Evolutionary conservation across 805 yeast genomes (phyloP).

Genomic region (Candida michaelii): DNA sequence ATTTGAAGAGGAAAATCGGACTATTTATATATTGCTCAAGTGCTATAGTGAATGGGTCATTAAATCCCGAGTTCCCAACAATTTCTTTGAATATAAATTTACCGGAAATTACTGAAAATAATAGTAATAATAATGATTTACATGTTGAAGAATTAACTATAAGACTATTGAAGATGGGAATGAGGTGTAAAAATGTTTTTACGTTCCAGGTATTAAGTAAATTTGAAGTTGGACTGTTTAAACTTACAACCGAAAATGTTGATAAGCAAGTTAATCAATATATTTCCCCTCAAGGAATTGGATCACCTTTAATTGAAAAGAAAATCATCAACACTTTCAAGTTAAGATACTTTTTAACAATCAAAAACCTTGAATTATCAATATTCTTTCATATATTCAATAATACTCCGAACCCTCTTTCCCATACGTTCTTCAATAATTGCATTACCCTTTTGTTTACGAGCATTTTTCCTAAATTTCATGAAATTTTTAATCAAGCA

Average conservation of each 20-base stretch:
- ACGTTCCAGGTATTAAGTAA: neutral
- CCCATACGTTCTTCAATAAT: conserved; percentile 3
- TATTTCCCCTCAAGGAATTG: no score
- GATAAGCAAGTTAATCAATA: neutral
- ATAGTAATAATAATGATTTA: conserved; percentile 8
- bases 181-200: neutral
- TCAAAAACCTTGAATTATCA: conserved; percentile 3
- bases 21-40: conserved; percentile 3
- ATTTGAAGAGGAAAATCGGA: conserved; percentile 13
- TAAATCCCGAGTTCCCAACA: conserved; percentile 5
- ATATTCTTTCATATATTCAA: conserved; percentile 11
- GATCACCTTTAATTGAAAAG: neutral
- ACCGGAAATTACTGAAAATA: conserved; percentile 8
- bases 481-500: conserved; percentile 1
- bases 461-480: conserved; percentile 3
- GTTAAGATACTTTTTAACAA: conserved; percentile 1
- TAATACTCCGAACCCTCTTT: neutral
- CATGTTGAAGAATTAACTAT: conserved; percentile 10
- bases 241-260: neutral
- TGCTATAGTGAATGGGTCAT: conserved; percentile 9
- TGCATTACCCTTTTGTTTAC: conserved; percentile 3
- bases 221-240: neutral
- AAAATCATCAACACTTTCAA: conserved; percentile 7
- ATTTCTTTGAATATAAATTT: conserved; percentile 4
- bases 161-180: neutral